Evolutionary conservation across 768 basidiomycete species (phyloP).

Genomic region (Kockovaella imperatae): DNA sequence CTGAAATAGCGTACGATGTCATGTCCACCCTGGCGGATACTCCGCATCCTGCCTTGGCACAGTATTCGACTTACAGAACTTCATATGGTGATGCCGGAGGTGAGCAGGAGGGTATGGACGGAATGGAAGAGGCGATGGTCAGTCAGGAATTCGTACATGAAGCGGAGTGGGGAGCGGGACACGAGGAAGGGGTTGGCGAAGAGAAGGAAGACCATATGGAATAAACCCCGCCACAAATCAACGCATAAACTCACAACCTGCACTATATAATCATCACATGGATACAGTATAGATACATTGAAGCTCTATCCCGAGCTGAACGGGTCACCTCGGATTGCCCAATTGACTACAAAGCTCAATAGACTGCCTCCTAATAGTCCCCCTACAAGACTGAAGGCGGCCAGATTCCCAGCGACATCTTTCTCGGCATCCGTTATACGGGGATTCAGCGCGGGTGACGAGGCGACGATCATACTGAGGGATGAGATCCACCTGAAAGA

Average conservation of each 20-base stretch:
- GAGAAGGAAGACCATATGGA: constrained; percentile 36
- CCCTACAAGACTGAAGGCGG: constrained; percentile 66
- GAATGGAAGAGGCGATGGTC: constrained; percentile 13
- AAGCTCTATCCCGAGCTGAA: neutral
- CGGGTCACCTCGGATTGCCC: constrained; percentile 7
- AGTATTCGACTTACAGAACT: constrained; percentile 2
- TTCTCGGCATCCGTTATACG: constrained; percentile 66
- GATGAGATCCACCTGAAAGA: constrained; percentile 56
- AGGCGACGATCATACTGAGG: constrained; percentile 70
- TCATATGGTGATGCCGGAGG: constrained; percentile 3
- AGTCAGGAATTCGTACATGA: constrained; percentile 37
- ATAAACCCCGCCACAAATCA: constrained; percentile 5
- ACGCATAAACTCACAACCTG: neutral
- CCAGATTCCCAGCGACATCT: constrained; percentile 74
- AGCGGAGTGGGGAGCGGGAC: constrained; percentile 29
- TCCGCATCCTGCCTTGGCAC: constrained; percentile 12
- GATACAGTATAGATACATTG: neutral
- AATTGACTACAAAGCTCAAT: constrained; percentile 64
- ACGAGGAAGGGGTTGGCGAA: constrained; percentile 39
- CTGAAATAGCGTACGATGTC: constrained; percentile 49
- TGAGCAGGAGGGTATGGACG: constrained; percentile 2
- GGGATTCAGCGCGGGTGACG: constrained; percentile 72
- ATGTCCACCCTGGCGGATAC: constrained; percentile 17
- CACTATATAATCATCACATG: neutral
- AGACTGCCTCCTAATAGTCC: constrained; percentile 70